Evolutionary conservation across 495 filamentous ascomycete species (phyloP).

Genomic region (Xylaria cubensis): DNA sequence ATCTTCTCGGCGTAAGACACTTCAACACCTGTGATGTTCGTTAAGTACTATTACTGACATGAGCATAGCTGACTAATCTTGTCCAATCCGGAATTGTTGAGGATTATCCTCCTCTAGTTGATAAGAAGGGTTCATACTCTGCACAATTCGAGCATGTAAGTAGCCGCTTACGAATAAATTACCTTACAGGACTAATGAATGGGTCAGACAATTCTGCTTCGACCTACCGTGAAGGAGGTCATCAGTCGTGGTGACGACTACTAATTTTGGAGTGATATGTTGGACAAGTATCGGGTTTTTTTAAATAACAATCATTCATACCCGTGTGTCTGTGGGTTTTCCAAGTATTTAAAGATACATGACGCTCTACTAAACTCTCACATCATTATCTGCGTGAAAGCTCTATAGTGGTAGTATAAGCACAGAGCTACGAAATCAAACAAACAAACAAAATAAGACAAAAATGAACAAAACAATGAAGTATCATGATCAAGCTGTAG

Average conservation of each 20-base stretch:
- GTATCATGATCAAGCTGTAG: neutral
- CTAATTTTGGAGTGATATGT: conserved; percentile 45
- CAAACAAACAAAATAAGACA: neutral
- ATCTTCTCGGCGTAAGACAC: conserved; percentile 75
- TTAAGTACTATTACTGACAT: conserved; percentile 29
- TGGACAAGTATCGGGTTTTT: neutral
- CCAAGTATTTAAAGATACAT: neutral
- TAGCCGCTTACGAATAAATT: conserved; percentile 21
- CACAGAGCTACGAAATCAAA: neutral
- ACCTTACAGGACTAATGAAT: conserved; percentile 36
- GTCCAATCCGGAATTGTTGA: conserved; percentile 85
- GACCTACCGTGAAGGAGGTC: conserved; percentile 90
- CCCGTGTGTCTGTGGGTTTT: neutral
- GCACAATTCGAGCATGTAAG: conserved; percentile 95
- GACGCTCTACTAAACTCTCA: neutral
- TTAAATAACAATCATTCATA: neutral
- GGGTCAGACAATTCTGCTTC: conserved; percentile 78
- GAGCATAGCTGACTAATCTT: conserved; percentile 79
- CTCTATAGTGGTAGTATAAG: no score
- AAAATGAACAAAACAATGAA: neutral
- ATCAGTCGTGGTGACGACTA: conserved; percentile 93
- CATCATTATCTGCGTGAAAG: neutral
- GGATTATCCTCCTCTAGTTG: conserved; percentile 85
- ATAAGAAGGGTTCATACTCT: conserved; percentile 94
- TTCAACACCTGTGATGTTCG: neutral